phyloP scores from a whole-genome alignment of 2,329 filamentous ascomycete genomes.

The Cytospora piceae region DNA sequence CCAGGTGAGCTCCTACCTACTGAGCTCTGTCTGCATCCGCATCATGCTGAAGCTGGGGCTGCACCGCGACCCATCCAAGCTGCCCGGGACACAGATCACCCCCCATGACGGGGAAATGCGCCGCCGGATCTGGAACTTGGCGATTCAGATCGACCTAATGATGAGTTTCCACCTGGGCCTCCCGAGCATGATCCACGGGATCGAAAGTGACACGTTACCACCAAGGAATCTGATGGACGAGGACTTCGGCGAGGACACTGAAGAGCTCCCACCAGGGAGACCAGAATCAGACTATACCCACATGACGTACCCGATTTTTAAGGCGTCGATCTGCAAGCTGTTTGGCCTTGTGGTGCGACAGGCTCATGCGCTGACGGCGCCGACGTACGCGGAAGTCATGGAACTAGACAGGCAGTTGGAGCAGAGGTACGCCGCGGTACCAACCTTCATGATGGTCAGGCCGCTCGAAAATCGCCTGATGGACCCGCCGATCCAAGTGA shows the following conservation, averaged over 20 bases:
- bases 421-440: constrained; percentile 50
- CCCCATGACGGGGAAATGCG: constrained; percentile 60
- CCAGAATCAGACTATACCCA: constrained; percentile 63
- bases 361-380: constrained; percentile 52
- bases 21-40: constrained; percentile 54
- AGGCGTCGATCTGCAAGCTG: constrained; percentile 50
- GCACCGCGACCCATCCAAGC: constrained; percentile 58
- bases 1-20: constrained; percentile 58
- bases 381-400: constrained; percentile 54
- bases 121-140: constrained; percentile 57
- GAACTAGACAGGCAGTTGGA: constrained; percentile 51
- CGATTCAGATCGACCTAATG: constrained; percentile 63
- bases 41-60: constrained; percentile 63
- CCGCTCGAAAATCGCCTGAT: constrained; percentile 54
- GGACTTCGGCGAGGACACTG: constrained; percentile 62
- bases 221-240: constrained; percentile 68
- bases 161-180: constrained; percentile 71
- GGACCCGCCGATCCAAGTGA: constrained; percentile 50
- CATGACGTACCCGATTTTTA: constrained; percentile 58
- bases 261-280: constrained; percentile 58
- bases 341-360: constrained; percentile 56
- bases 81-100: constrained; percentile 49
- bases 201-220: constrained; percentile 65
- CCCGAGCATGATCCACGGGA: constrained; percentile 61
- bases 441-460: constrained; percentile 52